A percentile compares a stretch with the other conserved stretches of the same genome.
These are phyloP conservation scores for Favolaschia claudopus DNA, from an alignment of 768 basidiomycete species.

Conservation along the genomic window DNA sequence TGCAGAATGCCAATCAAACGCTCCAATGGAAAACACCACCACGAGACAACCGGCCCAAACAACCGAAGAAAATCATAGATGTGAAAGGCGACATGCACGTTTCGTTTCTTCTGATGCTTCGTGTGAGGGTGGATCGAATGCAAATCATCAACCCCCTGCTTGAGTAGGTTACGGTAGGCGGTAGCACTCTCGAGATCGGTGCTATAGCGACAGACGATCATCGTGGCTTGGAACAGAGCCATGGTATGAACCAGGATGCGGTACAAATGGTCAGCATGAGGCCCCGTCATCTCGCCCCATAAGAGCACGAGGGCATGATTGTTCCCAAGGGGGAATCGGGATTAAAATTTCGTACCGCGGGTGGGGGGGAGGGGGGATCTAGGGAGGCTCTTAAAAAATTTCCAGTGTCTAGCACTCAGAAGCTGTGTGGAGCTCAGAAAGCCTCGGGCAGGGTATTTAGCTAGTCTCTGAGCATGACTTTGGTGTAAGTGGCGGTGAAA, in stretches of 20 bases:
- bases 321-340: no score
- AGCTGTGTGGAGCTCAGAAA: no score
- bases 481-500: no score
- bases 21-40: constrained; percentile 51
- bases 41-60: constrained; percentile 43
- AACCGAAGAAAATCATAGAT: constrained; percentile 40
- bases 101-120: constrained; percentile 9
- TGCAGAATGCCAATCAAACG: constrained; percentile 44
- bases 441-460: no score
- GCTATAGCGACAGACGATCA: constrained; percentile 21
- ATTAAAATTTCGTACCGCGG: no score
- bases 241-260: constrained; percentile 35
- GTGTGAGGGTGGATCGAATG: constrained; percentile 32
- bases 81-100: constrained; percentile 32
- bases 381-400: no score
- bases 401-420: no score
- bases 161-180: constrained; percentile 24
- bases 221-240: constrained; percentile 35
- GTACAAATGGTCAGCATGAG: not conserved
- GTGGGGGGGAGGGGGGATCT: no score
- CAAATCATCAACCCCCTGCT: constrained; percentile 33
- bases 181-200: constrained; percentile 13
- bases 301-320: constrained; percentile 39
- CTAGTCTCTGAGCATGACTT: no score
- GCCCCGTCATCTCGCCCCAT: constrained; percentile 33